Conservation (phyloP, 2,329 filamentous ascomycete genomes). For the Aureobasidium sp. region DNA sequence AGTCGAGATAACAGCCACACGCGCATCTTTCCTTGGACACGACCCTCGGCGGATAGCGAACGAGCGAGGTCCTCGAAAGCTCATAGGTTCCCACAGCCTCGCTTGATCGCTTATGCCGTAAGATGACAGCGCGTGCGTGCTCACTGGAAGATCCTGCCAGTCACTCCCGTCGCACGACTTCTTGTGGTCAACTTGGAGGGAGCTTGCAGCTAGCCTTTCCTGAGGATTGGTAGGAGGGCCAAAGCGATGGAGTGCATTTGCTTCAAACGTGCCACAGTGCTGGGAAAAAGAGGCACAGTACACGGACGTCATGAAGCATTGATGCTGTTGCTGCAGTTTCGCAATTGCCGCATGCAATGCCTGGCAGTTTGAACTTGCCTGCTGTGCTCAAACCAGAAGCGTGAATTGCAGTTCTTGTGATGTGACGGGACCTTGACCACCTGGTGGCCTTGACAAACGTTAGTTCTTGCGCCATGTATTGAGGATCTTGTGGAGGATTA, state of each 20-base stretch:
- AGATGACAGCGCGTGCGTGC: constrained; percentile 11
- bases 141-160: neutral
- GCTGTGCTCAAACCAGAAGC: neutral
- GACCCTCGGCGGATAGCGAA: neutral
- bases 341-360: constrained; percentile 1
- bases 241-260: neutral
- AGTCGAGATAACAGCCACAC: constrained; percentile 9
- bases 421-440: constrained; percentile 7
- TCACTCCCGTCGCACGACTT: constrained; percentile 1
- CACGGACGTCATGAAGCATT: constrained; percentile 11
- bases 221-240: neutral
- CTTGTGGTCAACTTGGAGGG: neutral
- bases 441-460: neutral
- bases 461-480: constrained; percentile 7
- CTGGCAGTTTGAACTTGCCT: neutral
- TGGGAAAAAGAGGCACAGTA: neutral
- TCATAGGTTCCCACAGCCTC: constrained; percentile 4
- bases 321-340: neutral
- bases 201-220: neutral
- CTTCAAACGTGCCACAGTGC: constrained; percentile 6
- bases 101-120: constrained; percentile 9
- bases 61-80: neutral
- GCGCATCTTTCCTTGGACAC: neutral
- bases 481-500: neutral
- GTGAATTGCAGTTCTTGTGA: constrained; percentile 4